Percentiles rank a stretch among this genome's conserved stretches.
These are phyloP conservation scores for Globisporangium solare DNA, from an alignment of 352 stramenopile species.

Conservation along the genomic window DNA sequence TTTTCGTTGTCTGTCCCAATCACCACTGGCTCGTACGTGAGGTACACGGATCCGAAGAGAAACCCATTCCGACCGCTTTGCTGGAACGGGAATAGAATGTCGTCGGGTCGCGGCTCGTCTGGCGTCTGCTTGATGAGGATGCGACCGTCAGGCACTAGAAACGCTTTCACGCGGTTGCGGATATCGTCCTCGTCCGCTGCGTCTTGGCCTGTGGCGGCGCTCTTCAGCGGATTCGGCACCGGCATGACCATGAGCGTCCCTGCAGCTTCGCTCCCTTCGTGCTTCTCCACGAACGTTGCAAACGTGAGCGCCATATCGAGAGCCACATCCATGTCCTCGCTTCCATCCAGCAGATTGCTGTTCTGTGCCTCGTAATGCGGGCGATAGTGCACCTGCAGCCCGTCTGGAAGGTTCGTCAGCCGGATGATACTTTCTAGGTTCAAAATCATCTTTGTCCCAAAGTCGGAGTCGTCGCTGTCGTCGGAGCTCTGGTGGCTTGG, in stretches of 20 bases:
- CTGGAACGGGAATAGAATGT: constrained; percentile 72
- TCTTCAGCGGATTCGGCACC: constrained; percentile 30
- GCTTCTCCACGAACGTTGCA: constrained; percentile 55
- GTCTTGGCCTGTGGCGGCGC: background rate
- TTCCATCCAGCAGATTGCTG: constrained; percentile 19
- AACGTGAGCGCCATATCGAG: constrained; percentile 70
- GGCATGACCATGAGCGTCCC: constrained; percentile 56
- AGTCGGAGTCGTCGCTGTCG: constrained; percentile 36
- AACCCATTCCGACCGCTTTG: constrained; percentile 70
- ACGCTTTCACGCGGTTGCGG: constrained; percentile 54
- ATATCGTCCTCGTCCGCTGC: constrained; percentile 46
- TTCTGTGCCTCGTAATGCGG: constrained; percentile 61
- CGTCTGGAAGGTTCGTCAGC: constrained; percentile 70
- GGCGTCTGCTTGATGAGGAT: constrained; percentile 37
- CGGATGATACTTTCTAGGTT: constrained; percentile 85
- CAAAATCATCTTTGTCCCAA: constrained; percentile 48
- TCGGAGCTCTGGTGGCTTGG: constrained; percentile 24
- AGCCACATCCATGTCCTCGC: constrained; percentile 23
- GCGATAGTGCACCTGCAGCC: constrained; percentile 78
- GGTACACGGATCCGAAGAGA: constrained; percentile 69
- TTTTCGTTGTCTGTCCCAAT: constrained; percentile 40
- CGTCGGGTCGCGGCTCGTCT: constrained; percentile 32
- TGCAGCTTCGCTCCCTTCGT: constrained; percentile 28
- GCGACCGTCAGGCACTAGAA: constrained; percentile 62
- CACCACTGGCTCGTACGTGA: constrained; percentile 61